Conservation (phyloP, 1,284 basidiomycete genomes). For the Ganoderma leucocontextum region DNA sequence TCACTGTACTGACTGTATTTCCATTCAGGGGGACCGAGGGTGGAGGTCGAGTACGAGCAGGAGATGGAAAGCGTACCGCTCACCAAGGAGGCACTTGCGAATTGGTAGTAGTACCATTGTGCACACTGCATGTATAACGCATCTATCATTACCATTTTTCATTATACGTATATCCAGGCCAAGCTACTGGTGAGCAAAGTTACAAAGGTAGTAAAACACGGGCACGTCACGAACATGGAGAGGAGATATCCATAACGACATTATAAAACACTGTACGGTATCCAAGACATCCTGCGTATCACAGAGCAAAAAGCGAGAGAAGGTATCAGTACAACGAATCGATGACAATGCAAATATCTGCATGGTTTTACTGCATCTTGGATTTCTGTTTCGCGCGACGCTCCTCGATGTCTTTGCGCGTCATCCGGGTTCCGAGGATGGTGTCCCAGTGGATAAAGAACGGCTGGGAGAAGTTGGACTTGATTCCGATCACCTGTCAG, state of each 20-base stretch:
- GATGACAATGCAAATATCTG: neutral
- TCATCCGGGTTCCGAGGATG: constrained; percentile 85
- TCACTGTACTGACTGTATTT: constrained; percentile 27
- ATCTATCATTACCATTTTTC: constrained; percentile 19
- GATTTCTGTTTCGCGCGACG: constrained; percentile 45
- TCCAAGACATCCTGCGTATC: constrained; percentile 11
- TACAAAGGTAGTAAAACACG: neutral
- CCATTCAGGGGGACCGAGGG: constrained; percentile 72
- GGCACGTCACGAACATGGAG: constrained; percentile 7
- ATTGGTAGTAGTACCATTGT: constrained; percentile 55
- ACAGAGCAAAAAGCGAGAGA: neutral
- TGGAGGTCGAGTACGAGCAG: constrained; percentile 96
- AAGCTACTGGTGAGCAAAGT: neutral
- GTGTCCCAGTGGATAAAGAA: constrained; percentile 92
- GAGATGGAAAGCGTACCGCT: constrained; percentile 82
- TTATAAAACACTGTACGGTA: constrained; percentile 11
- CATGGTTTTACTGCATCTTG: constrained; percentile 20
- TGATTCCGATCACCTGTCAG: constrained; percentile 85
- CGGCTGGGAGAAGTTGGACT: constrained; percentile 96
- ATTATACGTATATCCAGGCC: constrained; percentile 9
- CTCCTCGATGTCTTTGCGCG: constrained; percentile 67
- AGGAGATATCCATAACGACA: constrained; percentile 10
- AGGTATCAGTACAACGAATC: constrained; percentile 8
- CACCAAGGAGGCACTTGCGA: constrained; percentile 61
- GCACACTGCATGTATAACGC: neutral